phyloP scores from a whole-genome alignment of 192 early-diverging fungal species.

The Coemansia sp. region DNA sequence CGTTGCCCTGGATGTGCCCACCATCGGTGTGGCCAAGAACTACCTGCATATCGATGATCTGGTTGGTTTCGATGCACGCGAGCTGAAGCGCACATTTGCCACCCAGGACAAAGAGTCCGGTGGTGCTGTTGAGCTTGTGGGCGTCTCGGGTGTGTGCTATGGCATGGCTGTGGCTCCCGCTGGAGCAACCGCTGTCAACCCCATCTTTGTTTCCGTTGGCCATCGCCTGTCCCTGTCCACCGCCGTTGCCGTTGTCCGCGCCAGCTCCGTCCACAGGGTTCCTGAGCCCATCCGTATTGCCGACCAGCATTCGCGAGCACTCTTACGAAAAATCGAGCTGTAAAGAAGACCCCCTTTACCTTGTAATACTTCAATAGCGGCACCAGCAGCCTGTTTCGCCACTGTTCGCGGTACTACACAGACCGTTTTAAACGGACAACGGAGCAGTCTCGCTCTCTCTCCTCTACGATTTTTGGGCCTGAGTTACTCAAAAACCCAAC shows the following conservation, averaged over 20 bases:
- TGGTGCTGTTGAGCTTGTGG: slow-evolving; percentile 53
- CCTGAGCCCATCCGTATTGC: slow-evolving; percentile 91
- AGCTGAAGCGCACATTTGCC: slow-evolving; percentile 58
- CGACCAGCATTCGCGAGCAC: slow-evolving; percentile 57
- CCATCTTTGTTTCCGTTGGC: slow-evolving; percentile 85
- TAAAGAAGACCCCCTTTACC: too few relatives aligned
- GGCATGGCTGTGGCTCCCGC: slow-evolving; percentile 59
- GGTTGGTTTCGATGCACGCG: slow-evolving; percentile 46
- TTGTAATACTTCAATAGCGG: too few relatives aligned
- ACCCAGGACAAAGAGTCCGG: slow-evolving; percentile 13
- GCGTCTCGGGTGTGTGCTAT: slow-evolving; percentile 47
- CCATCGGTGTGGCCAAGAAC: slow-evolving; percentile 90
- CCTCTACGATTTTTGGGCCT: too few relatives aligned
- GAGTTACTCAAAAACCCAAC: too few relatives aligned
- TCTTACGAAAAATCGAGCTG: slow-evolving; percentile 26
- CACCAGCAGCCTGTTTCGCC: too few relatives aligned
- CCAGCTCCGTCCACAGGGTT: slow-evolving; percentile 66
- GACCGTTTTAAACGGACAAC: too few relatives aligned
- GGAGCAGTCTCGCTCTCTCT: too few relatives aligned
- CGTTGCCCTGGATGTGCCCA: slow-evolving; percentile 68
- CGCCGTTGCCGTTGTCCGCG: slow-evolving; percentile 66
- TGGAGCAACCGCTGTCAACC: slow-evolving; percentile 59
- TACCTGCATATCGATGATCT: slow-evolving; percentile 69
- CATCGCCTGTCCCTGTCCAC: slow-evolving; percentile 73
- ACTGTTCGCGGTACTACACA: neutral